phyloP scores from a whole-genome alignment of 768 basidiomycete genomes.

The Amanita muscaria region DNA sequence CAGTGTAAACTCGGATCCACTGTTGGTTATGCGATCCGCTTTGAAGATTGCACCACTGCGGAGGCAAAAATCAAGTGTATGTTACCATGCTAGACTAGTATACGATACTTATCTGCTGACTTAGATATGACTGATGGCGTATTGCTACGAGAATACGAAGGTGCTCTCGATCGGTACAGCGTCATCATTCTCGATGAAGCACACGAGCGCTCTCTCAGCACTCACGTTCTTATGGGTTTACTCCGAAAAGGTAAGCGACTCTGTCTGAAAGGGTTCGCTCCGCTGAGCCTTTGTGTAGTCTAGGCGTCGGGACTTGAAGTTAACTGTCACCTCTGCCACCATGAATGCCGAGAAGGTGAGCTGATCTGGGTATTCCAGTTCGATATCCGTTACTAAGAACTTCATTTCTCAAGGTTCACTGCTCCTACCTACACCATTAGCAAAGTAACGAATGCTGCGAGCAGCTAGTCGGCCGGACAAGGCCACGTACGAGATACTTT shows the following conservation, averaged over 20 bases:
- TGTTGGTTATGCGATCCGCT: slow-evolving; percentile 97
- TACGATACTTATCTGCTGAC: too few species aligned
- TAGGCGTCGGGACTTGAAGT: slow-evolving; percentile 84
- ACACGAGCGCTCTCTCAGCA: slow-evolving; percentile 97
- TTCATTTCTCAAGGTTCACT: slow-evolving; percentile 84
- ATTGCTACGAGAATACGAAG: slow-evolving; percentile 97
- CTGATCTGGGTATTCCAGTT: background rate
- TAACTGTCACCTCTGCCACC: slow-evolving; percentile 97
- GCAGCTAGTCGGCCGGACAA: background rate
- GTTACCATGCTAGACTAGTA: too few species aligned
- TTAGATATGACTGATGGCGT: slow-evolving; percentile 99
- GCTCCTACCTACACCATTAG: slow-evolving; percentile 76
- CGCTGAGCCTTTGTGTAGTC: slow-evolving; percentile 31
- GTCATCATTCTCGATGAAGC: slow-evolving; percentile 99
- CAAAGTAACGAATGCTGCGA: background rate
- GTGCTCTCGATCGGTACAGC: slow-evolving; percentile 85
- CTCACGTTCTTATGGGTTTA: slow-evolving; percentile 94
- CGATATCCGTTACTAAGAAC: background rate
- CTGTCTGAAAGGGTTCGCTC: background rate
- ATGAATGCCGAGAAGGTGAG: slow-evolving; percentile 98
- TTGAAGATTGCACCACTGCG: slow-evolving; percentile 97
- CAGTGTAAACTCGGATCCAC: slow-evolving; percentile 97
- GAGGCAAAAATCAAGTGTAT: slow-evolving; percentile 99
- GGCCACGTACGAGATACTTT: slow-evolving; percentile 36
- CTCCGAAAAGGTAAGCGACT: slow-evolving; percentile 79